Evolutionary conservation across 2,329 filamentous ascomycete genomes (phyloP), one percentile per base, ranked within the genome.

Genomic region (Didymella arachidicola): DNA sequence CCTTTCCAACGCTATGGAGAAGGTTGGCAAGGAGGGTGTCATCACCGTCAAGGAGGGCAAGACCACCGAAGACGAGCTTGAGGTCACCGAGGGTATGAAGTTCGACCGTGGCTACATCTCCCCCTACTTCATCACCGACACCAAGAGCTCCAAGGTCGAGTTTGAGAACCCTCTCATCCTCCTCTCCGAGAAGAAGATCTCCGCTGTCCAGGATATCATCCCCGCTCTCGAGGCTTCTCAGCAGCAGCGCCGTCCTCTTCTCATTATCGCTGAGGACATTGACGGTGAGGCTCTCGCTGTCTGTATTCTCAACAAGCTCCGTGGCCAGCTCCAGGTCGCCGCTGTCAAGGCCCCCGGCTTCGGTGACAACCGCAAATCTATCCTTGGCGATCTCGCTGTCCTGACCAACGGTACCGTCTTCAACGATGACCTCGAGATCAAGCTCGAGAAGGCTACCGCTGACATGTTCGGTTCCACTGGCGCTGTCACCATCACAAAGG

Each of bases 21-120:
- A 96, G 87, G 95, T 99, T 65, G 95, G 95, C 81, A 99, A 99
- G 87, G 95, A 99, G 85, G 95, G 95, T 85, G 95, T 99, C 76
- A 99, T 99, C 80, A 99, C 95, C 59, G 94, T 98, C 77, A 99
- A 99, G 90, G 95, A 99, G 86, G 95, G 95, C 79, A 99, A 98
- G 90, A 98, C 95, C 61, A 89, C 96, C 77, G 88, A 91, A 74
- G 95, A 99, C 72, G 95, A 99, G 87, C 90, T 99, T 56, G 95
- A 99, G 84, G 89, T 99, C 63, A 99, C 95, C 60, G 95, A 99
- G 89, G 95, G 95, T 79, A 99, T 99, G 95, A 93, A 95, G 81
- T 99, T 99, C 83, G 95, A 99, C 87, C 94, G 95, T 77, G 95
- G 95, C 64, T 99, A 90, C 81, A 94, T 97, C 78, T 99, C 95